A percentile compares a stretch with the other conserved stretches of the same genome.
These are phyloP conservation scores for Diplodia sapinea DNA, from an alignment of 2,329 filamentous ascomycete genomes.

Conservation along the genomic window DNA sequence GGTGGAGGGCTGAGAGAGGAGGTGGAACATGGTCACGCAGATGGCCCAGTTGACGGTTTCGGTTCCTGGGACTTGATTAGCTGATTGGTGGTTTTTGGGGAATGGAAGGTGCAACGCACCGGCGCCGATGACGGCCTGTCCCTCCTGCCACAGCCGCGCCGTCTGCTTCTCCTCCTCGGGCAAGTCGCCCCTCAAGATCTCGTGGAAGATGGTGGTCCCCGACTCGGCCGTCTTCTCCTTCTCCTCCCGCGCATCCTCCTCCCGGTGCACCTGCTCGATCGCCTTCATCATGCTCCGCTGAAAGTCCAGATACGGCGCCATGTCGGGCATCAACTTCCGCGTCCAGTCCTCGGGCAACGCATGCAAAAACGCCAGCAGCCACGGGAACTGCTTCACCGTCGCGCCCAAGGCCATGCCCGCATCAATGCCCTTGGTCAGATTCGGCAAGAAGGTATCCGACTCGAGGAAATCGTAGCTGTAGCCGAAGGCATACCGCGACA, in stretches of 20 bases:
- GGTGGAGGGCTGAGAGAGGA: conserved; percentile 44
- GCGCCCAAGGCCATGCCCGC: conserved; percentile 31
- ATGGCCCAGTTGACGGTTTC: conserved; percentile 48
- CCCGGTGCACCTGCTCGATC: conserved; percentile 26
- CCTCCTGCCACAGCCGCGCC: conserved; percentile 31
- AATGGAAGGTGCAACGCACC: conserved; percentile 13
- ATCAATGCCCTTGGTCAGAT: conserved; percentile 37
- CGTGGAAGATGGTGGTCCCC: conserved; percentile 33
- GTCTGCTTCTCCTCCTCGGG: conserved; percentile 32
- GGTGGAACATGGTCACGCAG: conserved; percentile 44
- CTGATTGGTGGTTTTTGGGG: neutral
- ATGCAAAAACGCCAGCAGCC: conserved; percentile 31
- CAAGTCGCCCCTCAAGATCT: conserved; percentile 32
- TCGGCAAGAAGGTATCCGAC: conserved; percentile 27
- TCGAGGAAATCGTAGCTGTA: conserved; percentile 35
- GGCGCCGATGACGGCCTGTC: conserved; percentile 32
- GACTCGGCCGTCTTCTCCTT: conserved; percentile 2
- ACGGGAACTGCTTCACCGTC: conserved; percentile 36
- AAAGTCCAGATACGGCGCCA: conserved; percentile 32
- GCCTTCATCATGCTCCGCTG: conserved; percentile 30
- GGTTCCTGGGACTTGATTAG: conserved; percentile 44
- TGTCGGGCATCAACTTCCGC: conserved; percentile 23
- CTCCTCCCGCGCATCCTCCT: conserved; percentile 6
- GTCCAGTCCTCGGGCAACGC: conserved; percentile 20
- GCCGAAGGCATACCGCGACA: conserved; percentile 37